phyloP scores from a whole-genome alignment of 2,329 filamentous ascomycete species.

The Beauveria sp. region DNA sequence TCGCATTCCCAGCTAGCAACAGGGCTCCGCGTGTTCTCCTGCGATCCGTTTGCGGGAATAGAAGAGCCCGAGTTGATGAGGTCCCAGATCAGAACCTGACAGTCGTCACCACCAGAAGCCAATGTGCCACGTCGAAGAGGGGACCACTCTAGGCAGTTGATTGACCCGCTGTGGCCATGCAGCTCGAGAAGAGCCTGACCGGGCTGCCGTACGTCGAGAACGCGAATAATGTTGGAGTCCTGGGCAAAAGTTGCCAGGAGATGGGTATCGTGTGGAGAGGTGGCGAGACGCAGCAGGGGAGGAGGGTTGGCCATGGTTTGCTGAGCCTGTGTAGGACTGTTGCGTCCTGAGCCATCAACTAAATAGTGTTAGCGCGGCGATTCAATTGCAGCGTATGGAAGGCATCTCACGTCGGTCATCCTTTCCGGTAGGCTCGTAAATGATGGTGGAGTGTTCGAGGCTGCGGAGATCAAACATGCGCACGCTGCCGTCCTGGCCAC shows the following conservation, averaged over 20 bases:
- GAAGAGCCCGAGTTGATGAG: constrained; percentile 57
- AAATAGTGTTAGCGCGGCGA: constrained; percentile 15
- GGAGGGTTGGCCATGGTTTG: constrained; percentile 72
- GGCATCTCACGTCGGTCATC: constrained; percentile 56
- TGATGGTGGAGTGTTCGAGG: constrained; percentile 96
- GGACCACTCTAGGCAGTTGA: constrained; percentile 96
- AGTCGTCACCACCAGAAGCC: constrained; percentile 88
- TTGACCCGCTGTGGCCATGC: constrained; percentile 72
- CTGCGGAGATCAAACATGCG: constrained; percentile 98
- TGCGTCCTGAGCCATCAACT: constrained; percentile 52
- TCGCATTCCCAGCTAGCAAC: constrained; percentile 77
- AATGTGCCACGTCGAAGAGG: constrained; percentile 78
- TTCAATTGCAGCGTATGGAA: neutral
- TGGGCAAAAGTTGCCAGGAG: constrained; percentile 94
- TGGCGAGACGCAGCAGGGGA: constrained; percentile 71
- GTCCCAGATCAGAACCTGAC: constrained; percentile 88
- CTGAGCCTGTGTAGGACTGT: constrained; percentile 68
- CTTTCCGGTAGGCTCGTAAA: constrained; percentile 94
- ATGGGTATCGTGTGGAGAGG: constrained; percentile 91
- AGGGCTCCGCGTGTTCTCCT: constrained; percentile 55
- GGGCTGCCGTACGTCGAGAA: constrained; percentile 91
- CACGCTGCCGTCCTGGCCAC: constrained; percentile 93
- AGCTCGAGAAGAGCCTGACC: constrained; percentile 92
- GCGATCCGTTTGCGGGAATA: constrained; percentile 41
- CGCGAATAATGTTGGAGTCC: constrained; percentile 85